Evolutionary conservation across 2,329 filamentous ascomycete genomes (phyloP).

Genomic region (Pseudogymnoascus pannorum): DNA sequence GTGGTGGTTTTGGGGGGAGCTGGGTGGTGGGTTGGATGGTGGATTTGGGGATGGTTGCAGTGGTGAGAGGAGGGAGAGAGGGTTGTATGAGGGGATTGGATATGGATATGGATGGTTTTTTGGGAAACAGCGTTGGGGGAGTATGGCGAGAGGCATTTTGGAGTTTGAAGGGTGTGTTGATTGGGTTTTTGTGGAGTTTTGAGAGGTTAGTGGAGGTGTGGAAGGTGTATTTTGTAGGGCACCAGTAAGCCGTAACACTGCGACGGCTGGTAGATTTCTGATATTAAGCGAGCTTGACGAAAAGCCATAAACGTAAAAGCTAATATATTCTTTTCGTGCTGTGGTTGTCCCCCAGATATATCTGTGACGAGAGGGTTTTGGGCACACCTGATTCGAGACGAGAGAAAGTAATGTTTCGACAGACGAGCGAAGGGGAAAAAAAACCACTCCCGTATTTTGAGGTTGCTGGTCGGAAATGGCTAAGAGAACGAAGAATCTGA

Average conservation of each 20-base stretch:
- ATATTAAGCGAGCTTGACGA: neutral
- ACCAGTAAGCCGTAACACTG: neutral
- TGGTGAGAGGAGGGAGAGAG: neutral
- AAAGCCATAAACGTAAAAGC: neutral
- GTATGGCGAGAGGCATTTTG: neutral
- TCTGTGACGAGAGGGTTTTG: neutral
- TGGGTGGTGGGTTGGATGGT: neutral
- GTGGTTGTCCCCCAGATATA: neutral
- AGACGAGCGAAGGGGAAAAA: neutral
- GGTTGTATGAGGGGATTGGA: no score
- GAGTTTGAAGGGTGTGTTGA: neutral
- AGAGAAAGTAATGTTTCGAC: neutral
- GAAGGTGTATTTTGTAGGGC: neutral
- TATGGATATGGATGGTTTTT: conserved; percentile 14
- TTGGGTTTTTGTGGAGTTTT: neutral
- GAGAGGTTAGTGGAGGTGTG: neutral
- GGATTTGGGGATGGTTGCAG: conserved; percentile 8
- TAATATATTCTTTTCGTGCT: neutral
- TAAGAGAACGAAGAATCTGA: neutral
- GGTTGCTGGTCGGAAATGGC: neutral
- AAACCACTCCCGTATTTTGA: neutral
- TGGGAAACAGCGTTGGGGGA: neutral
- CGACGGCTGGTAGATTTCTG: neutral
- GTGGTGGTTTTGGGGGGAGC: conserved; percentile 12
- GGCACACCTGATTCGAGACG: neutral